Base-by-base conservation (phyloP, 306 rosid species). In the Sophora flavescens region DNA sequence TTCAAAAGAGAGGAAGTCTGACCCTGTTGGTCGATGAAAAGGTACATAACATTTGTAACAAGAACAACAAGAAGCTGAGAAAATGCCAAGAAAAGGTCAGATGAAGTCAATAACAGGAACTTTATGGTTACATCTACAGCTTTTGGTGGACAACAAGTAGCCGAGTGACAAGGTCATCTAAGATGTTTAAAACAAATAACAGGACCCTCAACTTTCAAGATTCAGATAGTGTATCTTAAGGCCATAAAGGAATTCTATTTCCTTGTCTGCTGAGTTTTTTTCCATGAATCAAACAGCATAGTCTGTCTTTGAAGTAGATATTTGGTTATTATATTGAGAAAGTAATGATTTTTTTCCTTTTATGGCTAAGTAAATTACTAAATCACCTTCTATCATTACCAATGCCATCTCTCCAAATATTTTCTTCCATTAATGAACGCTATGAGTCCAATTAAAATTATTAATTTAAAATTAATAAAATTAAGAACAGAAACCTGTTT, bases 401-500 rank as follows among this genome's bases (percentile, higher is more conserved):
- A 22, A 14, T 42, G 53, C 8, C 61, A 11, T 57, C 32, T 22
- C 50, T 51, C 61, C 42, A 12, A 15, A 53, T 35, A 11, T 17
- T 58, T 61, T 54, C 56, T 70, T 47, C 18, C 78, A 42, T 33
- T 45, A 56, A 48, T 6, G 56, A 42, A 54, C 56, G 45, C 45
- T 15, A 61, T 52, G 67, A 10, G 15, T 35, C 10, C 30, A 78
- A 52, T 60, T 8, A 15, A 78, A 60, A 68, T 39, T 2, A 71
- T 39, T 64, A 26, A 12, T 22, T 22, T 22, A 62, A 74, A 58
- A 70, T 32, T 30, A 22, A 0, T 22, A 63, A 70, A 50, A 32
- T 33, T 61, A 50, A 66, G 72, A 74, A 62, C 52, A 61, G 44
- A 50, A 57, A 93, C 98, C 98, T 93, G 91, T 35, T 88, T 76